phyloP scores from a whole-genome alignment of 495 filamentous ascomycete genomes.

The Penicillium chermesinum region DNA sequence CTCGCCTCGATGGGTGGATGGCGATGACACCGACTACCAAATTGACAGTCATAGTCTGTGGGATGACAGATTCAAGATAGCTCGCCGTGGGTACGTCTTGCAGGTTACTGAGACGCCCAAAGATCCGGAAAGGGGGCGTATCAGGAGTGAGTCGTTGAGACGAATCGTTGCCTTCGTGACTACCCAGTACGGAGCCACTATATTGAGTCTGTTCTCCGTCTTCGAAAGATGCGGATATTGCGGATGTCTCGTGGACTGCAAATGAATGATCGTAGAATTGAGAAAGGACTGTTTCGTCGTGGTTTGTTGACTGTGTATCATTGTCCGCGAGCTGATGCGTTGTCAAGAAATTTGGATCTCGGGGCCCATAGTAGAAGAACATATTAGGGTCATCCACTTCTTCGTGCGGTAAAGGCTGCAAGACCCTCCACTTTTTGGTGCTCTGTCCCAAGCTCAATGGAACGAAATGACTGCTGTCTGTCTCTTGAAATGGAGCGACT shows the following conservation, averaged over 20 bases:
- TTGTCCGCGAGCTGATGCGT: conserved; percentile 33
- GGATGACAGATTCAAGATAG: conserved; percentile 63
- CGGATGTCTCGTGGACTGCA: conserved; percentile 50
- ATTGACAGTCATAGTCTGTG: conserved; percentile 76
- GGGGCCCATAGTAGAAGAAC: conserved; percentile 10
- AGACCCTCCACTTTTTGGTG: conserved; percentile 39
- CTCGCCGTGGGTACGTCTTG: conserved; percentile 62
- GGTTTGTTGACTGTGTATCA: conserved; percentile 6
- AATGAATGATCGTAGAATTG: conserved; percentile 74
- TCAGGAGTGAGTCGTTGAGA: neutral
- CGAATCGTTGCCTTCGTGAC: conserved; percentile 15
- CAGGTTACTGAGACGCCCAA: conserved; percentile 53
- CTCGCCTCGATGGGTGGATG: conserved; percentile 58
- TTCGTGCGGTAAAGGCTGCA: conserved; percentile 17
- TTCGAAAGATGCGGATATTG: conserved; percentile 22
- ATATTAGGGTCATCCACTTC: conserved; percentile 4
- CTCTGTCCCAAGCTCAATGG: conserved; percentile 5
- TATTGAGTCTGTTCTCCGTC: conserved; percentile 22
- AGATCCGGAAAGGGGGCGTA: conserved; percentile 14
- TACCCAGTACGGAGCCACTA: conserved; percentile 23
- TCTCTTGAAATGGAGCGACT: conserved; percentile 43
- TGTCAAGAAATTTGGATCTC: conserved; percentile 47
- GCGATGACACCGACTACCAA: conserved; percentile 74
- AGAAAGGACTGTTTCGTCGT: conserved; percentile 42
- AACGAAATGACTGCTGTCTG: conserved; percentile 6